A percentile compares a stretch with the other conserved stretches of the same genome.
These are phyloP conservation scores for Talaromyces verruculosus DNA, from an alignment of 2,329 filamentous ascomycete species.

Conservation along the genomic window DNA sequence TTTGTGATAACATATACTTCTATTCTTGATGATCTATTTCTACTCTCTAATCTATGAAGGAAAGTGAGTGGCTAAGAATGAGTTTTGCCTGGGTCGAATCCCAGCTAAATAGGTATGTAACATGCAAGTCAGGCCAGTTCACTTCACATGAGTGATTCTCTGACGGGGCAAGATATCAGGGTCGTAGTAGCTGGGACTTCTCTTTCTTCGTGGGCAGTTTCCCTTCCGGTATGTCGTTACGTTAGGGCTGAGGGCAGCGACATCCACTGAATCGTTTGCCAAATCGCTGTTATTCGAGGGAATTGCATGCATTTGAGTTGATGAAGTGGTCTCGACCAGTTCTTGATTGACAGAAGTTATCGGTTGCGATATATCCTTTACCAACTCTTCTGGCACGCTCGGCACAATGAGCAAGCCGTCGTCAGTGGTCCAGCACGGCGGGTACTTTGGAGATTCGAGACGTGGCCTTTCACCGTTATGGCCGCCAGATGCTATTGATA, in stretches of 20 bases:
- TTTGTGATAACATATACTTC: not conserved
- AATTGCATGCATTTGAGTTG: not conserved
- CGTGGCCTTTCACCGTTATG: not conserved
- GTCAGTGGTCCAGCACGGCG: constrained; percentile 13
- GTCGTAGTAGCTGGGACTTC: constrained; percentile 19
- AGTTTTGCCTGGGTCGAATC: not conserved
- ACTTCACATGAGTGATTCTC: not conserved
- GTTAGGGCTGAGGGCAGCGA: constrained; percentile 17
- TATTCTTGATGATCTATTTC: not conserved
- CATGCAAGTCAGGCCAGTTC: constrained; percentile 55
- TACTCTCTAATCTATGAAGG: not conserved
- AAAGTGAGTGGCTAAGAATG: constrained; percentile 15
- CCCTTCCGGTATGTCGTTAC: constrained; percentile 19
- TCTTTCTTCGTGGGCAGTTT: constrained; percentile 10
- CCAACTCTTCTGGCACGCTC: constrained; percentile 15
- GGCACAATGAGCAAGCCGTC: constrained; percentile 21
- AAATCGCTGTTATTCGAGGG: not conserved
- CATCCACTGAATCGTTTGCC: not conserved
- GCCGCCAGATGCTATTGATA: not conserved
- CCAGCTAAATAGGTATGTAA: constrained; percentile 60
- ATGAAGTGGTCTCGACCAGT: not conserved
- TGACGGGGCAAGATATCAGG: constrained; percentile 15
- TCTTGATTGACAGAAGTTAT: not conserved
- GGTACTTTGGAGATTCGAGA: constrained; percentile 8
- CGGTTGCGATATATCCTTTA: not conserved